Evolutionary conservation across 2,329 filamentous ascomycete species (phyloP).

Genomic region (Bertia moriformis): DNA sequence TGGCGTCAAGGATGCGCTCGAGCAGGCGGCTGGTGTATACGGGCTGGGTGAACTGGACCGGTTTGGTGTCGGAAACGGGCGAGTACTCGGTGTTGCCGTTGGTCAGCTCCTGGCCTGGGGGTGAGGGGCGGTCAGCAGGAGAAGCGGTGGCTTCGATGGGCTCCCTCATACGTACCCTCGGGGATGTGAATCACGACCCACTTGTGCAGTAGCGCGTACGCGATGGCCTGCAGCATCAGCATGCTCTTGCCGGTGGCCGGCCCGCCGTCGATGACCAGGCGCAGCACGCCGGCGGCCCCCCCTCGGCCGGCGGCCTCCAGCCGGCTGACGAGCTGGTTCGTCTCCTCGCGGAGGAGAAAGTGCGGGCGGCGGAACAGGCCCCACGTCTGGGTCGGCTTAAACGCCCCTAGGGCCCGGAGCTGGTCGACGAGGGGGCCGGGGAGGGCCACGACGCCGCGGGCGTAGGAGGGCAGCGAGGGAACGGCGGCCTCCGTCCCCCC

Average conservation of each 20-base stretch:
- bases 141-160: constrained; percentile 17
- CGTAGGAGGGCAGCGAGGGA: too few relatives aligned
- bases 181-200: constrained; percentile 59
- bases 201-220: constrained; percentile 46
- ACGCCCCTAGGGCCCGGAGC: constrained; percentile 50
- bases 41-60: constrained; percentile 60
- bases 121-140: constrained; percentile 2
- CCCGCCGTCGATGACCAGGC: constrained; percentile 41
- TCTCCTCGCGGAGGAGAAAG: constrained; percentile 46
- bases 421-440: constrained; percentile 43
- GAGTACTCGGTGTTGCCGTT: constrained; percentile 49
- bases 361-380: constrained; percentile 50
- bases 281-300: constrained; percentile 20
- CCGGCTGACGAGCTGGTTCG: constrained; percentile 34
- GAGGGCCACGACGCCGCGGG: constrained; percentile 42
- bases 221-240: constrained; percentile 49
- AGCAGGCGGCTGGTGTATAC: constrained; percentile 64
- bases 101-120: constrained; percentile 45
- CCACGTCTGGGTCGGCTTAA: constrained; percentile 61
- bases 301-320: constrained; percentile 20
- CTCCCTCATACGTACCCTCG: constrained; percentile 43
- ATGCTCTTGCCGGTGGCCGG: constrained; percentile 53
- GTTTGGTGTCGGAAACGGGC: constrained; percentile 34
- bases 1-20: constrained; percentile 57
- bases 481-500: too few relatives aligned